phyloP scores from a whole-genome alignment of 139 green algal species.

The Chlamydomonas sp. region DNA sequence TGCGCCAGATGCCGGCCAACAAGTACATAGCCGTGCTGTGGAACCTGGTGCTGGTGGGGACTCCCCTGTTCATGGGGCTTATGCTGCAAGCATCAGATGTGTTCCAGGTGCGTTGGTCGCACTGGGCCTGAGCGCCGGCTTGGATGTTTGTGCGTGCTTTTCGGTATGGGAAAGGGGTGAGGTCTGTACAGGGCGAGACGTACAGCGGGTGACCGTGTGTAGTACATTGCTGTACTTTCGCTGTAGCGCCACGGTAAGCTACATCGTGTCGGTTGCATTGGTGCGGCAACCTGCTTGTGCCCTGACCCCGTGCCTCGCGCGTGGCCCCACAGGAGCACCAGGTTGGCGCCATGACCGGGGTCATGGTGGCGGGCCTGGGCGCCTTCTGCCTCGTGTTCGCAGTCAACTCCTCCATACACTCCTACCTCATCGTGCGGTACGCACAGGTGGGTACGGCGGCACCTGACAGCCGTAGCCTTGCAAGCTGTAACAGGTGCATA shows the following conservation, averaged over 20 bases:
- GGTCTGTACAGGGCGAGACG: not conserved
- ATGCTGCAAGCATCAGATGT: conserved; percentile 67
- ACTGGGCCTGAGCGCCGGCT: too few relatives aligned
- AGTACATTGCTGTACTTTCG: too few relatives aligned
- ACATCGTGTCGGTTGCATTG: too few relatives aligned
- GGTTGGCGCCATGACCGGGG: conserved; percentile 48
- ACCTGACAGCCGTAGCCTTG: conserved; percentile 1
- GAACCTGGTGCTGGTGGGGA: conserved; percentile 64
- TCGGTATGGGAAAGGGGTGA: too few relatives aligned
- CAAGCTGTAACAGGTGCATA: too few relatives aligned
- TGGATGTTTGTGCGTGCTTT: too few relatives aligned
- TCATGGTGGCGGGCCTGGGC: conserved; percentile 57
- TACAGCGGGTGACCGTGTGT: not conserved
- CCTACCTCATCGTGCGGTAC: conserved; percentile 84
- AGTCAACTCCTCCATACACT: conserved; percentile 85
- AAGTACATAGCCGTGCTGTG: conserved; percentile 78
- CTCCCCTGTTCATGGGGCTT: conserved; percentile 64
- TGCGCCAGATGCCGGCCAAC: conserved; percentile 82
- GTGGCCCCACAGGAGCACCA: conserved; percentile 19
- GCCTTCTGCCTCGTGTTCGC: conserved; percentile 86
- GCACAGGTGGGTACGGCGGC: conserved; percentile 76
- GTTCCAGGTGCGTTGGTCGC: conserved; percentile 41
- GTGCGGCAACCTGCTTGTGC: not conserved
- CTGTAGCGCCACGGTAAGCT: too few relatives aligned
- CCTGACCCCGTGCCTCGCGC: not conserved